A percentile compares a stretch with the other conserved stretches of the same genome.
phyloP scores from a whole-genome alignment of 2,329 filamentous ascomycete species.

The Aspergillus phoenicis region DNA sequence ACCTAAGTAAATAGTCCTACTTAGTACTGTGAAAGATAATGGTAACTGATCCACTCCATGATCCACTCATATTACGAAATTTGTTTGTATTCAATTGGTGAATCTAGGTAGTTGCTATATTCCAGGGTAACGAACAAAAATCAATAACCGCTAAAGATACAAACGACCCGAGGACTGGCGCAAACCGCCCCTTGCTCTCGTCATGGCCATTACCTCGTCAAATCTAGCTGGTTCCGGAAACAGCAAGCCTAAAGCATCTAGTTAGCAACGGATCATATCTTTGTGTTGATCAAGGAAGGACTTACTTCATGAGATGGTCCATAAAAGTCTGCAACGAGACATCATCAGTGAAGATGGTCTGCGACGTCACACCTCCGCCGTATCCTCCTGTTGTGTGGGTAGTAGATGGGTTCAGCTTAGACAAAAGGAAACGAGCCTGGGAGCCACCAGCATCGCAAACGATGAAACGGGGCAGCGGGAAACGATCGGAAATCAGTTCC shows the following conservation, averaged over 20 bases:
- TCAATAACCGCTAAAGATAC: constrained; percentile 47
- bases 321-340: constrained; percentile 98
- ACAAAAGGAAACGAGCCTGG: constrained; percentile 93
- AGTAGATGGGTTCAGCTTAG: constrained; percentile 95
- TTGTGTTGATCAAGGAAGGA: constrained; percentile 21
- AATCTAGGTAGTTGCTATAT: constrained; percentile 37
- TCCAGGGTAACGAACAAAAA: constrained; percentile 26
- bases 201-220: constrained; percentile 36
- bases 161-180: constrained; percentile 38
- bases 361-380: constrained; percentile 84
- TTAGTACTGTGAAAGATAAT: no score
- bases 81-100: constrained; percentile 29
- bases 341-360: constrained; percentile 99
- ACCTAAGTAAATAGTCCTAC: background rate
- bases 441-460: constrained; percentile 98
- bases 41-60: background rate
- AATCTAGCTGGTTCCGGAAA: constrained; percentile 53
- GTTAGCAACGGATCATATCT: constrained; percentile 29
- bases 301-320: constrained; percentile 99
- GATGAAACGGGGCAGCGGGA: constrained; percentile 97
- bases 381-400: constrained; percentile 94
- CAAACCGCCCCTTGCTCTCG: constrained; percentile 37
- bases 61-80: constrained; percentile 1
- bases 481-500: constrained; percentile 96
- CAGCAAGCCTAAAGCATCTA: constrained; percentile 46